Percentiles rank a stretch among this genome's conserved stretches.
Conservation (phyloP, 768 basidiomycete species). For the Daedalea quercina region DNA sequence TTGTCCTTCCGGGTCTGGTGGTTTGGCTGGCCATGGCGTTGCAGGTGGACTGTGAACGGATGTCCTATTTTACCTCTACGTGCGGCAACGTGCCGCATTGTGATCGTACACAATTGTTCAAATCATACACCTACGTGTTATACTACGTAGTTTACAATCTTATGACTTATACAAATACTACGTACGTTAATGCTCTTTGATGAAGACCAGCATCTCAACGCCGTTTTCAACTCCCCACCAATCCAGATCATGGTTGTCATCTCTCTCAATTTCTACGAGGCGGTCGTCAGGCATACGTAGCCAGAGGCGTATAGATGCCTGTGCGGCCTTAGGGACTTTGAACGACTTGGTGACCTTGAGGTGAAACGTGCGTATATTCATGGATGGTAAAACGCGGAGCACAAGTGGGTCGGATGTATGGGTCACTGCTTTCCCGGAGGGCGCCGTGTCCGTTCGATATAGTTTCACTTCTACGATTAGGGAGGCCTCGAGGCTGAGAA, state of each 20-base stretch:
- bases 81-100: too few species aligned
- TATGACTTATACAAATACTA: too few species aligned
- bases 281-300: constrained; percentile 43
- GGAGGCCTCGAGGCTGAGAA: background rate
- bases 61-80: too few species aligned
- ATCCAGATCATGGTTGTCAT: constrained; percentile 48
- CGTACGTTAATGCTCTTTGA: background rate
- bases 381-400: constrained; percentile 58
- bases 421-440: background rate
- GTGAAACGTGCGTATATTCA: constrained; percentile 60
- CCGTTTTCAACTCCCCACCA: constrained; percentile 70
- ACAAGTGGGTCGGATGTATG: background rate
- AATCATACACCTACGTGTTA: too few species aligned
- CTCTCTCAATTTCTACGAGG: constrained; percentile 39
- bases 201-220: constrained; percentile 26
- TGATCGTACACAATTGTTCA: too few species aligned
- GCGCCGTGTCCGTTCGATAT: background rate
- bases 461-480: background rate
- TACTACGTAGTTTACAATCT: too few species aligned
- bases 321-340: constrained; percentile 23
- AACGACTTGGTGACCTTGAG: constrained; percentile 54
- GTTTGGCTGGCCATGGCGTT: too few species aligned
- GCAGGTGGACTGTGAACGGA: too few species aligned
- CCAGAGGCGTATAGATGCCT: constrained; percentile 42
- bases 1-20: too few species aligned